Evolutionary conservation across 1,284 basidiomycete genomes (phyloP).

Genomic region (Filobasidium uniguttulatum): DNA sequence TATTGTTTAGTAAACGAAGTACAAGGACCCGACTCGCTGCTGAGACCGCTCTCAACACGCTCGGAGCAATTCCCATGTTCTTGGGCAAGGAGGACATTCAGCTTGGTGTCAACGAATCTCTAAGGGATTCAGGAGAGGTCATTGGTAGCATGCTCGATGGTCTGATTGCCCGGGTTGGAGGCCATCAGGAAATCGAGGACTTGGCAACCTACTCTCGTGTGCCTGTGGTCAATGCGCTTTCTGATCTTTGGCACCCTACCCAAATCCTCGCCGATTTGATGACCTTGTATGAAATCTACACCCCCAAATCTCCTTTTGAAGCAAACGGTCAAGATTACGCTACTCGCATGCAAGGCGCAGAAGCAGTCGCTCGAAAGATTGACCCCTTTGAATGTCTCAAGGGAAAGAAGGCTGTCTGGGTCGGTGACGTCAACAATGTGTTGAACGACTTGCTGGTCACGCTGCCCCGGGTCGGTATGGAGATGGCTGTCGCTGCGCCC

Average conservation of each 20-base stretch:
- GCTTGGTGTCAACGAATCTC: slow-evolving; percentile 84
- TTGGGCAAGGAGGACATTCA: slow-evolving; percentile 87
- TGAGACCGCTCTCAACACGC: slow-evolving; percentile 60
- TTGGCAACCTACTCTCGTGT: slow-evolving; percentile 77
- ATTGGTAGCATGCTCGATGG: slow-evolving; percentile 92
- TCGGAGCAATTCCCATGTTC: slow-evolving; percentile 86
- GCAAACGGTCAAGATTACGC: slow-evolving; percentile 8
- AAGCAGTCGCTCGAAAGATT: slow-evolving; percentile 7
- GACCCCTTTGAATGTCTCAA: slow-evolving; percentile 23
- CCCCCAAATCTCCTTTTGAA: neutral
- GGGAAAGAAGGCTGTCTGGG: slow-evolving; percentile 70
- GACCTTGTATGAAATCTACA: slow-evolving; percentile 58
- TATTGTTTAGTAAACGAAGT: slow-evolving; percentile 84
- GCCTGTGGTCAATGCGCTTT: slow-evolving; percentile 90
- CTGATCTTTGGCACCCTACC: slow-evolving; percentile 89
- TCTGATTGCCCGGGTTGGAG: slow-evolving; percentile 89
- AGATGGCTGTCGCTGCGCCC: slow-evolving; percentile 70
- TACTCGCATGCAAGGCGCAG: neutral
- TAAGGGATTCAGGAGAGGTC: slow-evolving; percentile 68
- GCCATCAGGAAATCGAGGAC: slow-evolving; percentile 84
- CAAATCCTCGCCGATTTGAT: slow-evolving; percentile 88
- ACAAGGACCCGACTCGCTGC: slow-evolving; percentile 82
- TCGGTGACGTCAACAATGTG: slow-evolving; percentile 93
- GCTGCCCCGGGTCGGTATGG: slow-evolving; percentile 79
- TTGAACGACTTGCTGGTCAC: slow-evolving; percentile 95